Percentiles rank a stretch among this genome's conserved stretches.
phyloP scores from a whole-genome alignment of 495 filamentous ascomycete species.

The Amphirosellinia nigrospora region DNA sequence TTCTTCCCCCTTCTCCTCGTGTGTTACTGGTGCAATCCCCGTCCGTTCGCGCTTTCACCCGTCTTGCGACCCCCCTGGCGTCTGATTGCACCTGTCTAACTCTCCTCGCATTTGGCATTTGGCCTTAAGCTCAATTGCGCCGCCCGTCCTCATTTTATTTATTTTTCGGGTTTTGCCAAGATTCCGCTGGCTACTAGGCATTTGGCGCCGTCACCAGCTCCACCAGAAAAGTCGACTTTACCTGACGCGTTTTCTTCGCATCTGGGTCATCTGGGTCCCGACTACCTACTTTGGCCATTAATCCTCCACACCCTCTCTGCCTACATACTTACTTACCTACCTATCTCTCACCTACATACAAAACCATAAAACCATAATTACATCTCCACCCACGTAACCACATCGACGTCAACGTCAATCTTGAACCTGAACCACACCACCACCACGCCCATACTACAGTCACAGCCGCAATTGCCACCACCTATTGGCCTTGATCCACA shows the following conservation, averaged over 20 bases:
- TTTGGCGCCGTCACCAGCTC: slow-evolving; percentile 33
- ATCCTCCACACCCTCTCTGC: slow-evolving; percentile 31
- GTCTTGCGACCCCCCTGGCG: background rate
- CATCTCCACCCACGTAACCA: background rate
- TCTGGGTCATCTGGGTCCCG: slow-evolving; percentile 17
- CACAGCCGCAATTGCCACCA: background rate
- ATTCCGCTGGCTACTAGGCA: slow-evolving; percentile 30
- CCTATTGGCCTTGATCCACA: background rate
- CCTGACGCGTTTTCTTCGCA: slow-evolving; percentile 43
- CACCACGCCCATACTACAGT: background rate
- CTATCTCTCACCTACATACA: background rate
- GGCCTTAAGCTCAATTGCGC: slow-evolving; percentile 14
- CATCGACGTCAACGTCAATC: background rate
- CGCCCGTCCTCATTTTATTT: background rate
- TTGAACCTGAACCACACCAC: background rate
- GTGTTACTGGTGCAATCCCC: background rate
- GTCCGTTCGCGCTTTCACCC: background rate
- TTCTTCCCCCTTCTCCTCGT: background rate
- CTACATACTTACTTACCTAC: slow-evolving; percentile 1
- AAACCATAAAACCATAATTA: slow-evolving; percentile 10
- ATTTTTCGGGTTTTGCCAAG: slow-evolving; percentile 17
- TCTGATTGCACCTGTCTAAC: slow-evolving; percentile 10
- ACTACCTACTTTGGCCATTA: slow-evolving; percentile 35
- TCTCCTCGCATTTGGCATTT: background rate
- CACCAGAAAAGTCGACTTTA: slow-evolving; percentile 36